Base-by-base conservation (phyloP, 495 filamentous ascomycete species). In the Penicillium desertorum region DNA sequence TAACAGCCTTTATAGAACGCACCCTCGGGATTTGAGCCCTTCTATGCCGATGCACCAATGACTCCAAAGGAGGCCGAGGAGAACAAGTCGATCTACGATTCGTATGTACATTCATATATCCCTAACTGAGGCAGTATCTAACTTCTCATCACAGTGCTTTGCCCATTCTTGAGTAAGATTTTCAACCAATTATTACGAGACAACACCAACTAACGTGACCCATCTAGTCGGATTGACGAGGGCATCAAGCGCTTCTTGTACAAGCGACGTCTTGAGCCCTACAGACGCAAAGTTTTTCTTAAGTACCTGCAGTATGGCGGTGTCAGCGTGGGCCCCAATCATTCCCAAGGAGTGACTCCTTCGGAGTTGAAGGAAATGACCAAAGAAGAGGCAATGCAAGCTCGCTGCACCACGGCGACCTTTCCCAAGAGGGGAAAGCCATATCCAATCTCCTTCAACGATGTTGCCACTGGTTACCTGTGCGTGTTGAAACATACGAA, bases 301-400 rank as follows among this genome's bases (percentile, higher is more conserved):
- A 87, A 87, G 54, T 97, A 92, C 62, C 79, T 98, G 23, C 71
- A 80, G 23, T 88, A 91, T 32, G 94, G 94, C n/a, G 95, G 95
- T 9, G 81, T 98, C 36, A 84, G 87, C 29, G 62, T 80, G 16
- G 80, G 78, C 0, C 80, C 73, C 1, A 89, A 88, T 49, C 82
- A 85, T 63, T 95, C 91, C 11, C 86, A 85, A 3, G 83, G 85
- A 6, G 58, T 83, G 23, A 79, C 79, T 30, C 63, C 80, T 12
- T 74, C 79, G 14, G 76, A 82, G 2, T 68, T 83, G 9, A 71
- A 80, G 41, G 59, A 83, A 11, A 73, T 86, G 64, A 83, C 86
- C 25, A 81, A 80, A 17, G 80, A 85, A 12, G 81, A 90, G 36
- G 84, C 91, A 27, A 82, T 85, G 25, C 70, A 64, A 14, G 69